These are phyloP conservation scores for Pseudopediastrum boryanum DNA, from an alignment of 139 green algal species.

Conservation along the genomic window DNA sequence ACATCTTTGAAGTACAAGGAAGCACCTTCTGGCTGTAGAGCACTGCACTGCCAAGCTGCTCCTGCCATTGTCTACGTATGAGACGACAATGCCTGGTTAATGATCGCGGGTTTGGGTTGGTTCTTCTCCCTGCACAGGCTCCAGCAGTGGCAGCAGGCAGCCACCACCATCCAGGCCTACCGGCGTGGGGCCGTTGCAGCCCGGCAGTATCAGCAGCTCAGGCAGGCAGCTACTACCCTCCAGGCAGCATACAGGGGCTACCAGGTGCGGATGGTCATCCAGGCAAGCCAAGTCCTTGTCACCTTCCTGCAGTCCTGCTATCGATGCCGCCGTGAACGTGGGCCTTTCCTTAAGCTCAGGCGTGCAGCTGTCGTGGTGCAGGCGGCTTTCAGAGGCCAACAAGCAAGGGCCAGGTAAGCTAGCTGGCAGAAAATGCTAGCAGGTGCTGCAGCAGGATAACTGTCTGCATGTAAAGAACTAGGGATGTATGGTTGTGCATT, in stretches of 20 bases:
- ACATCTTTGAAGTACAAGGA: no score
- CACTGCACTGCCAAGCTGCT: neutral
- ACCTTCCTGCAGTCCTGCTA: conserved; percentile 38
- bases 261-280: conserved; percentile 3
- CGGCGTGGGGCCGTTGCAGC: conserved; percentile 43
- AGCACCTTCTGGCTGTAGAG: no score
- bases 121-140: no score
- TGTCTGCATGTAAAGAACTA: no score
- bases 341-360: conserved; percentile 35
- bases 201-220: conserved; percentile 16
- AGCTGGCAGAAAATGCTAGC: no score
- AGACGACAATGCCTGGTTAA: no score
- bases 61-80: neutral
- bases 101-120: no score
- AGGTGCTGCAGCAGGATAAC: no score
- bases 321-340: conserved; percentile 33
- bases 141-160: conserved; percentile 21
- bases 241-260: conserved; percentile 45
- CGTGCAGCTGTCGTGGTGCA: conserved; percentile 41
- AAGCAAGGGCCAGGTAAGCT: conserved; percentile 11
- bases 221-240: conserved; percentile 19
- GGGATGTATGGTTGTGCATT: no score
- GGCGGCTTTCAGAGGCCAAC: conserved; percentile 13
- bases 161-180: conserved; percentile 44
- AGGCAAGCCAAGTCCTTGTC: conserved; percentile 10